These are phyloP conservation scores for Paramecium octaurelia DNA, from an alignment of 73 alveolate genomes.

Conservation along the genomic window DNA sequence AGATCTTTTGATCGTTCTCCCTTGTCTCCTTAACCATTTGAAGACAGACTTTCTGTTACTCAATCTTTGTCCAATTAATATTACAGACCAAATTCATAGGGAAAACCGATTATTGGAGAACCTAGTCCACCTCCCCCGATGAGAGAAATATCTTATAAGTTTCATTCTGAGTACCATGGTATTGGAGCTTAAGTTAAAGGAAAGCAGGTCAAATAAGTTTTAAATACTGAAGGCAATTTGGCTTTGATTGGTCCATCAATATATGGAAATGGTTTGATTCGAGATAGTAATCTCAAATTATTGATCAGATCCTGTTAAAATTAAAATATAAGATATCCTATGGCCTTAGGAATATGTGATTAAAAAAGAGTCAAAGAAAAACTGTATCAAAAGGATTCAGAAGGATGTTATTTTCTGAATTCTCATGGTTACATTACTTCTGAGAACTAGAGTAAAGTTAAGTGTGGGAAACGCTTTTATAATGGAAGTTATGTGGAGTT, in stretches of 20 bases:
- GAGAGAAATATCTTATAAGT: not conserved
- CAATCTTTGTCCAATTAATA: not conserved
- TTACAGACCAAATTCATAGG: not conserved
- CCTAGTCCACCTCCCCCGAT: not conserved
- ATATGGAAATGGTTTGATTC: not conserved
- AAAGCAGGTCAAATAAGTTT: not conserved
- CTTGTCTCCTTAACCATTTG: not conserved
- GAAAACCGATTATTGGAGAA: not conserved
- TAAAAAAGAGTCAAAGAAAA: not conserved
- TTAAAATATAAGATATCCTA: not conserved
- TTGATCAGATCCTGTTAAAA: not conserved
- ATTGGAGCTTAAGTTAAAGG: not conserved
- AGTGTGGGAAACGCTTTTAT: not conserved
- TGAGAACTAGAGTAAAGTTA: not conserved
- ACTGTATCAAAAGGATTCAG: not conserved
- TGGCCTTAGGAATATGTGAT: not conserved
- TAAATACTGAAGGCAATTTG: not conserved
- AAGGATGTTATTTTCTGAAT: not conserved
- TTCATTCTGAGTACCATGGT: not conserved
- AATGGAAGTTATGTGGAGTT: not conserved
- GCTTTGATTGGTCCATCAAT: not conserved
- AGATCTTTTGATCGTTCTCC: not conserved
- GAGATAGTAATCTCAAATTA: not conserved
- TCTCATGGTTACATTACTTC: not conserved
- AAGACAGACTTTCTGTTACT: not conserved